These are phyloP conservation scores for Penicillium verrucosum DNA, from an alignment of 2,329 filamentous ascomycete species.

Conservation along the genomic window DNA sequence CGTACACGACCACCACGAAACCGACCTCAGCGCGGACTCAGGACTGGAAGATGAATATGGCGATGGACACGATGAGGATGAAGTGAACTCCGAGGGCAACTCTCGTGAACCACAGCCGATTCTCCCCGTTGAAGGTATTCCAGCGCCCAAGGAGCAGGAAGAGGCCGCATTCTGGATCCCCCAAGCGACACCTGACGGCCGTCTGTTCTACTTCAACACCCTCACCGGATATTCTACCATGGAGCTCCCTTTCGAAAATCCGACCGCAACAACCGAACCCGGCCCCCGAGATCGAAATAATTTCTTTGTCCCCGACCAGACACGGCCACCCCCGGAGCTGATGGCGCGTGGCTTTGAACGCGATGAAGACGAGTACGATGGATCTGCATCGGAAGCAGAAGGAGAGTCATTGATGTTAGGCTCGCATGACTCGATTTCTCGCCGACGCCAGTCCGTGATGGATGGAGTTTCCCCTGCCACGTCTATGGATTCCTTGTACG, in stretches of 20 bases:
- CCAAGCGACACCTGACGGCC: conserved; percentile 88
- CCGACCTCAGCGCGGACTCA: conserved; percentile 50
- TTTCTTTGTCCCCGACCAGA: conserved; percentile 82
- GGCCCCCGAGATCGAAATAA: conserved; percentile 88
- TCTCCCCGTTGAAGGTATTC: conserved; percentile 67
- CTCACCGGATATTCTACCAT: conserved; percentile 92
- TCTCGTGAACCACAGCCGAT: conserved; percentile 59
- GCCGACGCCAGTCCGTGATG: conserved; percentile 63
- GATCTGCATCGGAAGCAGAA: conserved; percentile 83
- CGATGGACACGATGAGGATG: conserved; percentile 60
- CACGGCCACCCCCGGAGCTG: conserved; percentile 83
- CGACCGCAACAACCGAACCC: conserved; percentile 72
- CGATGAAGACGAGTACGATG: conserved; percentile 88
- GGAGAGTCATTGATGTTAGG: conserved; percentile 69
- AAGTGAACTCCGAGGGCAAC: conserved; percentile 66
- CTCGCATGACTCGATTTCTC: conserved; percentile 65
- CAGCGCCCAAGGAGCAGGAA: conserved; percentile 62
- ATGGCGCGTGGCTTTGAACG: conserved; percentile 79
- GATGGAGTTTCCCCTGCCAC: conserved; percentile 79
- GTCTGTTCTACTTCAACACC: conserved; percentile 97
- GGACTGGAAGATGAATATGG: conserved; percentile 61
- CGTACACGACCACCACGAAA: conserved; percentile 55
- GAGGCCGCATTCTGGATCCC: conserved; percentile 98
- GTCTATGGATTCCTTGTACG: conserved; percentile 87
- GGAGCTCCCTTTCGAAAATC: conserved; percentile 90